Evolutionary conservation across 192 early-diverging fungal species (phyloP).

Genomic region (Coemansia sp.): DNA sequence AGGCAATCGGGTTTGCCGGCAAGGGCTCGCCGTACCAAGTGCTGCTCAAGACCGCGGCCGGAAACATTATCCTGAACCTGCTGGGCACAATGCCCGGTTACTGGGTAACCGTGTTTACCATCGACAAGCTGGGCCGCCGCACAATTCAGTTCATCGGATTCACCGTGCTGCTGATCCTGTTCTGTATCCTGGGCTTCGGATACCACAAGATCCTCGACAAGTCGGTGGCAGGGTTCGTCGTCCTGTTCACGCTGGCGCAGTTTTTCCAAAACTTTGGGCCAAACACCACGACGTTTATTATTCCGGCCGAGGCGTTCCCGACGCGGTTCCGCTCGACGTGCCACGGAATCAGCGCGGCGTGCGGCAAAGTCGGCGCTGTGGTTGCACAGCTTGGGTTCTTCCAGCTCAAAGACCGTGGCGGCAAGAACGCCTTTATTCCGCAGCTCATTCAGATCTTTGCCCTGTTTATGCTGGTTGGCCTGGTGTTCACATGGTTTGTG

Average conservation of each 20-base stretch:
- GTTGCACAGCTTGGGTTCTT: constrained; percentile 72
- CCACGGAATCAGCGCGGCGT: constrained; percentile 79
- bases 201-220: constrained; percentile 65
- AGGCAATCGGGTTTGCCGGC: constrained; percentile 67
- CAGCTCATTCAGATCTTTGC: constrained; percentile 72
- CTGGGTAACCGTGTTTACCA: constrained; percentile 88
- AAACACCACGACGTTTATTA: constrained; percentile 86
- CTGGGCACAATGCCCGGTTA: constrained; percentile 91
- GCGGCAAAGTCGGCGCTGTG: constrained; percentile 78
- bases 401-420: constrained; percentile 69
- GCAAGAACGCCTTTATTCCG: constrained; percentile 61
- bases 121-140: constrained; percentile 89
- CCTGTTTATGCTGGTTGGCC: constrained; percentile 73
- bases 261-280: constrained; percentile 97
- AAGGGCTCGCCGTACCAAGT: constrained; percentile 26
- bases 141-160: constrained; percentile 94
- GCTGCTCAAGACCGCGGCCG: constrained; percentile 72
- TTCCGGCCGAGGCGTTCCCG: constrained; percentile 81
- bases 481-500: constrained; percentile 52
- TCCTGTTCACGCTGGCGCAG: constrained; percentile 66
- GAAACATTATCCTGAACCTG: constrained; percentile 88
- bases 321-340: constrained; percentile 78
- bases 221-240: constrained; percentile 61
- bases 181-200: constrained; percentile 70
- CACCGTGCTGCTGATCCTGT: constrained; percentile 70